Evolutionary conservation across 768 basidiomycete genomes (phyloP).

Genomic region (Suillus occidentalis): DNA sequence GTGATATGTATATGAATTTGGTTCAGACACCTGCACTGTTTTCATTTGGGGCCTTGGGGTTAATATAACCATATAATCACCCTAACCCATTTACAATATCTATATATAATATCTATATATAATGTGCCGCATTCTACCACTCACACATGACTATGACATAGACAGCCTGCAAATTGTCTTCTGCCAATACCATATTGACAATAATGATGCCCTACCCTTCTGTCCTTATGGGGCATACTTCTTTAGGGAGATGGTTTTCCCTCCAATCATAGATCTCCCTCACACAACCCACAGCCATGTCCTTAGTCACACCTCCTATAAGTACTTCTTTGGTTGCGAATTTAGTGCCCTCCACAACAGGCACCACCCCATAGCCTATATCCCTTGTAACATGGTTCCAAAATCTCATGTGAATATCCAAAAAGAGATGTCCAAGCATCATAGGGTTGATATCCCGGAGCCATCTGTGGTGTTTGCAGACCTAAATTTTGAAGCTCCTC

Average conservation of each 20-base stretch:
- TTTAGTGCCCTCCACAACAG: neutral
- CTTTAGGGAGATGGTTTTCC: neutral
- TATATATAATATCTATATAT: no score
- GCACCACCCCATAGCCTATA: neutral
- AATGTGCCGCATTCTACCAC: slow-evolving; percentile 22
- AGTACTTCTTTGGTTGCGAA: neutral
- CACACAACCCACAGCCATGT: neutral
- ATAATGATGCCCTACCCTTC: neutral
- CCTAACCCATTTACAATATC: no score
- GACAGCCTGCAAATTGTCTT: neutral
- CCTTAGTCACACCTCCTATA: neutral
- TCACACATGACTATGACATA: slow-evolving; percentile 17
- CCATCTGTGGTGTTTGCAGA: neutral
- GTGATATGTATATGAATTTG: no score
- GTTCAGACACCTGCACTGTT: no score
- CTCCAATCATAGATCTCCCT: neutral
- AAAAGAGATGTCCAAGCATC: neutral
- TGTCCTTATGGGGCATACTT: neutral
- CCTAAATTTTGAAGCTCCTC: neutral
- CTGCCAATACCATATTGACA: neutral
- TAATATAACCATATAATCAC: no score
- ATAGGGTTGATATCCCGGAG: neutral
- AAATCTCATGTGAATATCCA: neutral
- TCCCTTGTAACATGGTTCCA: neutral
- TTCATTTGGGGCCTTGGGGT: no score